Base-by-base conservation (phyloP, 495 filamentous ascomycete genomes). In the Penicilliopsis zonata region DNA sequence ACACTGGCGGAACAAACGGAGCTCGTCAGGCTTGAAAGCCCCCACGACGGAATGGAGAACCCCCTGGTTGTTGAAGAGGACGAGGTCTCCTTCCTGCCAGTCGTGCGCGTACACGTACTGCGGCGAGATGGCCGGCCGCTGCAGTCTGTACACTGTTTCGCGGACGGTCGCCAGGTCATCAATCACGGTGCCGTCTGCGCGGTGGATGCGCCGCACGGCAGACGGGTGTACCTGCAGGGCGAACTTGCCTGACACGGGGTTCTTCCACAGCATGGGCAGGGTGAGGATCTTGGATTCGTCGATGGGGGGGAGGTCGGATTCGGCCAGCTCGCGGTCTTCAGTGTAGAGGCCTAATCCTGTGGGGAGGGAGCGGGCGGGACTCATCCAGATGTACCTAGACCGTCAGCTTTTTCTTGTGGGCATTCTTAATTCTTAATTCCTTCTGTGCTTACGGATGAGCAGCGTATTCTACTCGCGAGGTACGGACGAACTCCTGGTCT, bases 351-450 rank as follows among this genome's bases (percentile, higher is more conserved):
- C 80, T 1, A 85, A 67, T 0, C 79, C 80, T 30, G 74, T 74
- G 14, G 76, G 61, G 4, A 67, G 74, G 25, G 76, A 74, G 34
- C 65, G 70, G 8, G 78, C 74, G 15, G 57, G 50, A 33, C 62
- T 70, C 74, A 83, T 83, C 79, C 79, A 85, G 41, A 85, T 70
- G 54, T n/a, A n/a, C n/a, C n/a, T n/a, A n/a, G n/a, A n/a, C n/a
- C n/a, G n/a, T n/a, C n/a, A n/a, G n/a, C n/a, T n/a, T n/a, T n/a
- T n/a, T n/a, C n/a, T n/a, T n/a, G n/a, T n/a, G n/a, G n/a, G n/a
- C n/a, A n/a, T n/a, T n/a, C n/a, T n/a, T n/a, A n/a, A n/a, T n/a
- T n/a, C n/a, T n/a, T n/a, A n/a, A n/a, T n/a, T n/a, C n/a, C n/a
- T n/a, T n/a, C n/a, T n/a, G n/a, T n/a, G n/a, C n/a, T n/a, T 84